A percentile compares a stretch with the other conserved stretches of the same genome.
phyloP scores from a whole-genome alignment of 371 early-diverging fungal genomes.

The Syncephalastrum contaminatum region DNA sequence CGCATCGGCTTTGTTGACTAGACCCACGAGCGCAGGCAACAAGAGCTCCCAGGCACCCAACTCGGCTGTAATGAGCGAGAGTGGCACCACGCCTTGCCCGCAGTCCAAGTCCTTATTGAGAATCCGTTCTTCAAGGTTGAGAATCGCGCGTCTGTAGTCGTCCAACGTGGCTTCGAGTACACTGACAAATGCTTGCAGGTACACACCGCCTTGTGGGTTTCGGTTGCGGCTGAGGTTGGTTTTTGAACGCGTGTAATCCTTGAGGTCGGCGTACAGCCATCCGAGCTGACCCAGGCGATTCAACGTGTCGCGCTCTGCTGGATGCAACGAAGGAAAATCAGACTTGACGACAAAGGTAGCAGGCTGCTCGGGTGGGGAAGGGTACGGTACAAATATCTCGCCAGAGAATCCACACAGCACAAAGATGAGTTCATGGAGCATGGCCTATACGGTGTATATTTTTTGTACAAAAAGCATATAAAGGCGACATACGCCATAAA shows the following conservation, averaged over 20 bases:
- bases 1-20: constrained; percentile 23
- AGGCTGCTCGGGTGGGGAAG: constrained; percentile 37
- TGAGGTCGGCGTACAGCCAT: constrained; percentile 50
- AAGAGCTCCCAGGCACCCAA: constrained; percentile 45
- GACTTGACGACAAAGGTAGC: constrained; percentile 56
- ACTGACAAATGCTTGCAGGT: constrained; percentile 54
- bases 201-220: constrained; percentile 22
- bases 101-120: constrained; percentile 46
- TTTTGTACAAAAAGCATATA: too few species aligned
- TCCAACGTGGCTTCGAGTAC: constrained; percentile 50
- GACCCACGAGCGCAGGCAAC: constrained; percentile 45
- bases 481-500: too few species aligned
- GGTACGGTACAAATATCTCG: constrained; percentile 64
- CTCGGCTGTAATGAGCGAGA: constrained; percentile 40
- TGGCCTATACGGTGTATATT: constrained; percentile 14
- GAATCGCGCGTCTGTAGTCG: constrained; percentile 54
- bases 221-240: constrained; percentile 13
- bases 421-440: constrained; percentile 81
- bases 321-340: constrained; percentile 66
- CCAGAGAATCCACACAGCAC: constrained; percentile 69
- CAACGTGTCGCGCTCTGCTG: constrained; percentile 65
- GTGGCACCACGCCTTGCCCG: constrained; percentile 46
- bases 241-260: constrained; percentile 33
- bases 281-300: constrained; percentile 68
- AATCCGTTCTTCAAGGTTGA: constrained; percentile 56